Percentiles rank a stretch among this genome's conserved stretches.
These are phyloP conservation scores for Boletus speciosus DNA, from an alignment of 768 basidiomycete species.

Conservation along the genomic window DNA sequence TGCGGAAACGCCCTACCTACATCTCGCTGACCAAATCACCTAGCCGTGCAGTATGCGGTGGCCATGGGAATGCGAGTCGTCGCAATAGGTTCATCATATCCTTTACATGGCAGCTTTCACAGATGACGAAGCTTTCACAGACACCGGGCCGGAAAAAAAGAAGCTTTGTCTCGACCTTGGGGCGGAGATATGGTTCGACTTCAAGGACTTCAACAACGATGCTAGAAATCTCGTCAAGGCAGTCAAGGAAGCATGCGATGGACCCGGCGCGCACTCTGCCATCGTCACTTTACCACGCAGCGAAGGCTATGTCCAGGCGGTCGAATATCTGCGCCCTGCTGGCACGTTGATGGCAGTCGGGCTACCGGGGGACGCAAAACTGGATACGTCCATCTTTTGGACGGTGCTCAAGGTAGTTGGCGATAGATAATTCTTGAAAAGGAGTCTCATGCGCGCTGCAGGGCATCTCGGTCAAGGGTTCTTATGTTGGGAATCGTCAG, in stretches of 20 bases:
- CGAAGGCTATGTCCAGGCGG: constrained; percentile 49
- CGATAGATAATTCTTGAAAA: background rate
- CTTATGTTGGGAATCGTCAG: constrained; percentile 69
- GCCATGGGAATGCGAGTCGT: constrained; percentile 77
- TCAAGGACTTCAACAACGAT: constrained; percentile 37
- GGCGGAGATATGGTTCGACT: constrained; percentile 79
- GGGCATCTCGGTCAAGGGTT: constrained; percentile 31
- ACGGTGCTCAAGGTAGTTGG: constrained; percentile 56
- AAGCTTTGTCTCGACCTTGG: constrained; percentile 59
- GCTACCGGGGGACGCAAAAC: constrained; percentile 56
- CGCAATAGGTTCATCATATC: constrained; percentile 49
- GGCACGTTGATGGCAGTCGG: constrained; percentile 80
- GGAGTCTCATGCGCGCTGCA: constrained; percentile 2
- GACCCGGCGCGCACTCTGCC: constrained; percentile 69
- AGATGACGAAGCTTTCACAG: constrained; percentile 30
- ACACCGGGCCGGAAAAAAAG: constrained; percentile 72
- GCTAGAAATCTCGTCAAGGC: constrained; percentile 46
- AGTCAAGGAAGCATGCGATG: constrained; percentile 60
- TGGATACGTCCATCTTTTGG: constrained; percentile 67
- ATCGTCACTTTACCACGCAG: constrained; percentile 54
- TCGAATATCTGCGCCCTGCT: constrained; percentile 71
- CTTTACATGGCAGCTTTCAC: background rate
- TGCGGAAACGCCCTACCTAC: too few relatives aligned
- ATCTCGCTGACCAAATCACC: background rate
- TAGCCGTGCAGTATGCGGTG: constrained; percentile 76